Evolutionary conservation across 331 rosid genomes (phyloP).

Genomic region (Rhamnella rubrinervis): DNA sequence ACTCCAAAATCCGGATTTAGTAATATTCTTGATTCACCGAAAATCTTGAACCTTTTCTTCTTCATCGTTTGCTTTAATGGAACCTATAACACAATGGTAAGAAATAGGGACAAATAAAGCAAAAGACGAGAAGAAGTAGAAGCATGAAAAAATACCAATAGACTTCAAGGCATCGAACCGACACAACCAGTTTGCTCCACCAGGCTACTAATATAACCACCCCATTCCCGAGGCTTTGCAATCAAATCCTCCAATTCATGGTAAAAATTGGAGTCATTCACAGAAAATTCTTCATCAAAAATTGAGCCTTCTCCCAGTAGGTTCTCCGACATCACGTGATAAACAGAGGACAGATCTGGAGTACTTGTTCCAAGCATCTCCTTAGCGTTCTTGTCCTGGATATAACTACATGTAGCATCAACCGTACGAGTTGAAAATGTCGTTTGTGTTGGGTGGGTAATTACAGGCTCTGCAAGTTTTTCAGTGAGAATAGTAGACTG

Average conservation of each 20-base stretch:
- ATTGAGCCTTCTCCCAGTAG: slow-evolving; percentile 35
- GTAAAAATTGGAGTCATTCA: slow-evolving; percentile 61
- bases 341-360: slow-evolving; percentile 40
- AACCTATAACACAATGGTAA: background rate
- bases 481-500: slow-evolving; percentile 51
- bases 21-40: background rate
- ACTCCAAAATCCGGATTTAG: background rate
- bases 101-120: background rate
- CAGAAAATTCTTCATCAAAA: slow-evolving; percentile 48
- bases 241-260: slow-evolving; percentile 80
- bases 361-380: slow-evolving; percentile 14
- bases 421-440: slow-evolving; percentile 20
- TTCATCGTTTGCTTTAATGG: slow-evolving; percentile 4
- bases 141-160: background rate
- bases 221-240: slow-evolving; percentile 58
- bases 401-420: slow-evolving; percentile 26
- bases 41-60: background rate
- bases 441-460: slow-evolving; percentile 17
- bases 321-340: slow-evolving; percentile 50
- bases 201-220: slow-evolving; percentile 48
- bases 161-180: slow-evolving; percentile 29
- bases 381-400: slow-evolving; percentile 20
- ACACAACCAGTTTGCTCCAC: slow-evolving; percentile 59
- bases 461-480: slow-evolving; percentile 25
- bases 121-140: background rate